A percentile compares a stretch with the other conserved stretches of the same genome.
Conservation (phyloP, 1,139 yeast species). For the Candida sp. region DNA sequence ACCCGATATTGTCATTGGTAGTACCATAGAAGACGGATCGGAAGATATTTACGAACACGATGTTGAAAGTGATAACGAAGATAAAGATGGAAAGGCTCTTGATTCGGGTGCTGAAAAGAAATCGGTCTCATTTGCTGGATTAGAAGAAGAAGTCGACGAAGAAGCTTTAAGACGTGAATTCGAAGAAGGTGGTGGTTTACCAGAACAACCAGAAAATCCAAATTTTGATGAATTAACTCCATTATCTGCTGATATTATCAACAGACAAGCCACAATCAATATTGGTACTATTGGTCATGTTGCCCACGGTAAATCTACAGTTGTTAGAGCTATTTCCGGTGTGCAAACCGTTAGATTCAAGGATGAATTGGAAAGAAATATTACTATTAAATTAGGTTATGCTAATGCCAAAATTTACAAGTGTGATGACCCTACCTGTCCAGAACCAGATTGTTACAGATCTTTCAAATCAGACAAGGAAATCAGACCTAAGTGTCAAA, state of each 20-base stretch:
- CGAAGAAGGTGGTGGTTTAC: conserved; percentile 98
- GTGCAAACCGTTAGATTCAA: conserved; percentile 99
- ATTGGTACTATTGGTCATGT: conserved; percentile 75
- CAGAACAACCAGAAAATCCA: conserved; percentile 91
- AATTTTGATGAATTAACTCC: conserved; percentile 81
- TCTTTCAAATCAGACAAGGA: conserved; percentile 95
- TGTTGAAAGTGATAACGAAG: conserved; percentile 47
- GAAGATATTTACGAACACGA: conserved; percentile 41
- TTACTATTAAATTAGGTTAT: conserved; percentile 96
- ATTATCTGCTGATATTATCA: conserved; percentile 89
- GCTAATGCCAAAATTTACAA: conserved; percentile 98
- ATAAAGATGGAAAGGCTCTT: conserved; percentile 22
- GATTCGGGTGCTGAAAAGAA: conserved; percentile 54
- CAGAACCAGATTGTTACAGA: conserved; percentile 93
- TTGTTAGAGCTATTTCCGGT: conserved; percentile 98
- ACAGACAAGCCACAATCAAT: conserved; percentile 98
- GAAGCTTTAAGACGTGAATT: conserved; percentile 74
- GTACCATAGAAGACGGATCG: conserved; percentile 46
- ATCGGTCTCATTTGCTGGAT: conserved; percentile 79
- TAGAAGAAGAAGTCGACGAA: conserved; percentile 62
- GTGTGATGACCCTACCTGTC: conserved; percentile 83
- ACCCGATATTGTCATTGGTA: conserved; percentile 85
- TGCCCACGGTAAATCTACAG: conserved; percentile 99
- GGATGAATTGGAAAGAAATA: conserved; percentile 98
- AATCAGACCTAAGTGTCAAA: conserved; percentile 87